Evolutionary conservation across 2,329 filamentous ascomycete genomes (phyloP).

Genomic region (Neonectria neomacrospora): DNA sequence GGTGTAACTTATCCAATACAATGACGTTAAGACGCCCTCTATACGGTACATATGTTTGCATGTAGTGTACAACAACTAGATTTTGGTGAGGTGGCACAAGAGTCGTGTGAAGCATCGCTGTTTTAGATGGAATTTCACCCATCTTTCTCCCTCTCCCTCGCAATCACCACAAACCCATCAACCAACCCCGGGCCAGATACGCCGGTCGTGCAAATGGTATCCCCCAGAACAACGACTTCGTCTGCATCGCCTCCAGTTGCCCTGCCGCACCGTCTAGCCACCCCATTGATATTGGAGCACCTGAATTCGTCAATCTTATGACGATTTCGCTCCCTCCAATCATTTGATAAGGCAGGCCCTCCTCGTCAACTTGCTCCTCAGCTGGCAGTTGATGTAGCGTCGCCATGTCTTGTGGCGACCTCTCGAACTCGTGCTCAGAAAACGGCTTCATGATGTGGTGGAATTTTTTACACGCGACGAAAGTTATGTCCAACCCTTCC

Average conservation of each 20-base stretch:
- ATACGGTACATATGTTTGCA: conserved; percentile 1
- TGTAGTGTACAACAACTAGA: conserved; percentile 1
- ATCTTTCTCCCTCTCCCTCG: not conserved
- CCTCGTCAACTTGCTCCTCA: conserved; percentile 9
- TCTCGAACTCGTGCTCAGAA: not conserved
- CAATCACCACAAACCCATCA: conserved; percentile 15
- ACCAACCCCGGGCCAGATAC: conserved; percentile 29
- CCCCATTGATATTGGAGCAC: conserved; percentile 3
- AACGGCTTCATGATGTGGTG: not conserved
- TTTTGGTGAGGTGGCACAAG: conserved; percentile 4
- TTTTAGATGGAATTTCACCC: not conserved
- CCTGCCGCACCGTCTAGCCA: conserved; percentile 15
- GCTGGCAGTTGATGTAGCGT: not conserved
- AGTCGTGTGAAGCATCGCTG: conserved; percentile 19
- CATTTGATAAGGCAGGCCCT: not conserved
- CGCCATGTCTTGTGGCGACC: not conserved
- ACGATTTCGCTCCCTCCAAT: conserved; percentile 10
- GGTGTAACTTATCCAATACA: not conserved
- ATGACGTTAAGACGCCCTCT: not conserved
- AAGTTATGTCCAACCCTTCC: not conserved
- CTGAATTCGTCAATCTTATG: conserved; percentile 3
- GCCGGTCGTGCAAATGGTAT: conserved; percentile 28
- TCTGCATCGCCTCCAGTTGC: conserved; percentile 21
- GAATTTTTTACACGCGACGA: conserved; percentile 31
- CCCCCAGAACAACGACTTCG: conserved; percentile 32